These are phyloP conservation scores for Leccinum pachyderme DNA, from an alignment of 1,284 basidiomycete species.

Conservation along the genomic window DNA sequence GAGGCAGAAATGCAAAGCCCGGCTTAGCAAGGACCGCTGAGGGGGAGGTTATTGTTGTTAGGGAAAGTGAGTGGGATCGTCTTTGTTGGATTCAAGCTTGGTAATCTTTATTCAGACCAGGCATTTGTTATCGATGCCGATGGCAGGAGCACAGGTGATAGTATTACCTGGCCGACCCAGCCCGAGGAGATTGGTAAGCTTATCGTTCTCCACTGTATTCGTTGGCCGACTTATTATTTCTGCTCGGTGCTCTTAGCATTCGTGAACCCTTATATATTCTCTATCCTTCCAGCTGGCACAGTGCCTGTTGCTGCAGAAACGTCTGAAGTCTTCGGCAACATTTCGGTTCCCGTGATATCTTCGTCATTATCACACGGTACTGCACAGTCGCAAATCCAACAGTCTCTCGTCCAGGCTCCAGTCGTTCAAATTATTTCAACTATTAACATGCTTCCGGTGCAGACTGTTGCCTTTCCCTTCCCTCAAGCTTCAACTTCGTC, in stretches of 20 bases:
- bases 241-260: constrained; percentile 48
- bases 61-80: constrained; percentile 66
- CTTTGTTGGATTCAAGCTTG: neutral
- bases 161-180: constrained; percentile 75
- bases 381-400: constrained; percentile 19
- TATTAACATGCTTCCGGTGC: constrained; percentile 63
- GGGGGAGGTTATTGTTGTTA: constrained; percentile 70
- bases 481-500: constrained; percentile 25
- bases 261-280: constrained; percentile 83
- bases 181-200: constrained; percentile 78
- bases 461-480: constrained; percentile 70
- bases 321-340: constrained; percentile 11
- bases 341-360: constrained; percentile 31
- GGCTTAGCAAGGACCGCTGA: constrained; percentile 60
- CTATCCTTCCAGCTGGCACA: constrained; percentile 37
- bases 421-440: constrained; percentile 80
- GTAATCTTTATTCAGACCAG: constrained; percentile 50
- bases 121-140: constrained; percentile 74
- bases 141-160: constrained; percentile 59
- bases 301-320: constrained; percentile 17
- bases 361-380: constrained; percentile 14
- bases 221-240: neutral
- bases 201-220: neutral
- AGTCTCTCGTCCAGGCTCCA: constrained; percentile 48
- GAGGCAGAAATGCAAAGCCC: constrained; percentile 70